A percentile compares a stretch with the other conserved stretches of the same genome.
These are phyloP conservation scores for Gymnopilus dilepis DNA, from an alignment of 768 basidiomycete species.

Conservation along the genomic window DNA sequence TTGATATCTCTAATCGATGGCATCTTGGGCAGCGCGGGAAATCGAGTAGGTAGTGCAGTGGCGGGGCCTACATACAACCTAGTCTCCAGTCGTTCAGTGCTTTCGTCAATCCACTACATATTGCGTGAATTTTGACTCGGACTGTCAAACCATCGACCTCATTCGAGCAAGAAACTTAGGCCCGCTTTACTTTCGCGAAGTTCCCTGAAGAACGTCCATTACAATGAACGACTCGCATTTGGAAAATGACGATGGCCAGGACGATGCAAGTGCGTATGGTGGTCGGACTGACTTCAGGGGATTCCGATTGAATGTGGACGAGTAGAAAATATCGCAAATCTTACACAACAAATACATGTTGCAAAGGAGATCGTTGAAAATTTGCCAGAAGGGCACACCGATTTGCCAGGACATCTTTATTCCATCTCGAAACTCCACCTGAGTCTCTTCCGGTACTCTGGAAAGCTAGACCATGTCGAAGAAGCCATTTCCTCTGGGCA, in stretches of 20 bases:
- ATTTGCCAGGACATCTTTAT: conserved; percentile 4
- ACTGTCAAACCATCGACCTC: too few relatives aligned
- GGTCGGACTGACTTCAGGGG: neutral
- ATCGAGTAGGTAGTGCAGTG: too few relatives aligned
- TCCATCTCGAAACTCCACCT: conserved; percentile 9
- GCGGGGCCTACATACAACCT: too few relatives aligned
- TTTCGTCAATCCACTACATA: too few relatives aligned
- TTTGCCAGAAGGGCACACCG: neutral
- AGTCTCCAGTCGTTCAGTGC: too few relatives aligned
- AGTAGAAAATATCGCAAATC: neutral
- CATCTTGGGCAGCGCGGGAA: too few relatives aligned
- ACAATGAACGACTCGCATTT: too few relatives aligned
- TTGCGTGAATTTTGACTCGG: too few relatives aligned
- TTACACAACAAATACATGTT: neutral
- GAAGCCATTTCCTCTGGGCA: conserved; percentile 15
- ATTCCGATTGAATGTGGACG: neutral
- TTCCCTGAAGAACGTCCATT: too few relatives aligned
- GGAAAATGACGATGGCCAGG: neutral
- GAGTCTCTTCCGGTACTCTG: neutral
- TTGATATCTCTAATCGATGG: too few relatives aligned
- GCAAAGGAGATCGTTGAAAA: neutral
- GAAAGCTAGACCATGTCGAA: conserved; percentile 5
- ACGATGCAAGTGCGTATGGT: neutral
- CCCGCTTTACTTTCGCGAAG: too few relatives aligned
- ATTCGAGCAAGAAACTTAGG: too few relatives aligned